These are phyloP conservation scores for Acmispon strigosus DNA, from an alignment of 306 rosid genomes.

Conservation along the genomic window DNA sequence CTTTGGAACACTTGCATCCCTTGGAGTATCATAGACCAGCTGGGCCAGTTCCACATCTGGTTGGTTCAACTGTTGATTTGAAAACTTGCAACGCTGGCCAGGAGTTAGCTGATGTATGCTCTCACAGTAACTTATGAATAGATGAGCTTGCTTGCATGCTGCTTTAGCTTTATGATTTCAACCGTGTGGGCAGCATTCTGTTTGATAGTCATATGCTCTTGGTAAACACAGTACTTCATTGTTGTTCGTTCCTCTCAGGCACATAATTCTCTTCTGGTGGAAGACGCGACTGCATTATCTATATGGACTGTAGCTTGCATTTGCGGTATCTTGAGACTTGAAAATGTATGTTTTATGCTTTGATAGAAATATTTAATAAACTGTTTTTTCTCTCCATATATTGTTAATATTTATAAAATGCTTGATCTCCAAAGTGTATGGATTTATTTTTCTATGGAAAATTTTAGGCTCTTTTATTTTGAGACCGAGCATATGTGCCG, in stretches of 20 bases:
- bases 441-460: not conserved
- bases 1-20: conserved; percentile 50
- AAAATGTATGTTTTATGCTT: conserved; percentile 58
- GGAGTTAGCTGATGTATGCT: conserved; percentile 65
- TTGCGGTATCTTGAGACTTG: conserved; percentile 94
- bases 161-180: conserved; percentile 5
- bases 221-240: not conserved
- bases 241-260: conserved; percentile 58
- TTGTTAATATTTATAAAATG: not conserved
- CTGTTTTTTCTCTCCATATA: not conserved
- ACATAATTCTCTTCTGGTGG: conserved; percentile 57
- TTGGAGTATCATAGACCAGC: conserved; percentile 44
- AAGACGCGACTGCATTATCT: conserved; percentile 90
- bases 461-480: not conserved
- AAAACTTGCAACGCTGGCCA: conserved; percentile 49
- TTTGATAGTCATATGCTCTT: not conserved
- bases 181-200: not conserved
- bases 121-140: not conserved
- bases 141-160: not conserved
- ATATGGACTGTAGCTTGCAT: conserved; percentile 89
- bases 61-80: conserved; percentile 59
- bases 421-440: not conserved
- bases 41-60: conserved; percentile 32
- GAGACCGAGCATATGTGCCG: not conserved
- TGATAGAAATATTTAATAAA: not conserved